These are phyloP conservation scores for Elymus sibiricus DNA, from an alignment of 176 grass and related monocot genomes.

Conservation along the genomic window DNA sequence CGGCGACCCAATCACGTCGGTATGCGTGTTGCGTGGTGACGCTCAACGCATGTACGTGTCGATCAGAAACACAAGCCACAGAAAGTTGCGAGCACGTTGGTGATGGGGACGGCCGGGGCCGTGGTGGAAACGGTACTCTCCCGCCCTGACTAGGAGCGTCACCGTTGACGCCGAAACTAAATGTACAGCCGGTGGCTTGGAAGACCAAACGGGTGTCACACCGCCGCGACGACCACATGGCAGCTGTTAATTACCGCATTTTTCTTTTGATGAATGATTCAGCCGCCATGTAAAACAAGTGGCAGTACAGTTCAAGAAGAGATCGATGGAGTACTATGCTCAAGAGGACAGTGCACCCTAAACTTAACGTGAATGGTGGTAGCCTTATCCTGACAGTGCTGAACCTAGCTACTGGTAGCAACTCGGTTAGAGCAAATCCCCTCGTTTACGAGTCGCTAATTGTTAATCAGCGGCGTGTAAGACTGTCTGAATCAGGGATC, in stretches of 20 bases:
- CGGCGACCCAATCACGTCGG: too few relatives aligned
- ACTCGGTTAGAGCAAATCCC: not conserved
- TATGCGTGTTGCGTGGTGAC: too few relatives aligned
- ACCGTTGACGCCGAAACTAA: too few relatives aligned
- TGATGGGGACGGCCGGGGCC: too few relatives aligned
- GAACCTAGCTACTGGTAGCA: not conserved
- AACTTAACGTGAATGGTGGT: not conserved
- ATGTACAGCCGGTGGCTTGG: not conserved
- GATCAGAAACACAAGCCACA: too few relatives aligned
- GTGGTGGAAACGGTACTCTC: too few relatives aligned
- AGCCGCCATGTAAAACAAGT: not conserved
- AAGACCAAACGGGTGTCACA: not conserved
- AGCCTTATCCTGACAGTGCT: slow-evolving; percentile 15
- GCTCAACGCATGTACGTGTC: too few relatives aligned
- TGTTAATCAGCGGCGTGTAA: slow-evolving; percentile 13
- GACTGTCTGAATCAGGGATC: not conserved
- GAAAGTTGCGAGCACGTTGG: too few relatives aligned
- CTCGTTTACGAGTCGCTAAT: not conserved
- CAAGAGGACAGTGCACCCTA: not conserved
- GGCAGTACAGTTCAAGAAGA: too few relatives aligned
- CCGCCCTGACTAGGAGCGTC: too few relatives aligned
- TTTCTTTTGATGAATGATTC: not conserved
- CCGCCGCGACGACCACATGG: too few relatives aligned
- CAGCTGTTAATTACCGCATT: not conserved
- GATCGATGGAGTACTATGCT: not conserved